Evolutionary conservation across 345 rosid genomes (phyloP).

Genomic region (Hibiscus trionum): DNA sequence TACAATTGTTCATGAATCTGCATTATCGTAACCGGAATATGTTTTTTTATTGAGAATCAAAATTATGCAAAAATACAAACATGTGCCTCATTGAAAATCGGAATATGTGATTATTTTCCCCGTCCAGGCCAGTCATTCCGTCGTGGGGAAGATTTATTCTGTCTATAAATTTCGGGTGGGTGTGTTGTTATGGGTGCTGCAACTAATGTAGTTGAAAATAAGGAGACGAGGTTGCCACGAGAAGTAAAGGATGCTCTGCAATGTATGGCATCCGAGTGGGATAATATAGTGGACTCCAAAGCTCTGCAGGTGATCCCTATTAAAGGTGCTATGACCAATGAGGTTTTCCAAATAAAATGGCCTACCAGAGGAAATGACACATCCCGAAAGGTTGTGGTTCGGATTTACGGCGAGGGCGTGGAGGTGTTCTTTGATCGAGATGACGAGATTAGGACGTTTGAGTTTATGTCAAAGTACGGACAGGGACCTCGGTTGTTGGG

Average conservation of each 20-base stretch:
- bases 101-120: background rate
- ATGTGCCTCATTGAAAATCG: too few relatives aligned
- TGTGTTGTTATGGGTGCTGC: background rate
- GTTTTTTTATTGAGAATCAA: too few relatives aligned
- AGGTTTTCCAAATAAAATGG: constrained; percentile 86
- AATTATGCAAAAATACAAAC: too few relatives aligned
- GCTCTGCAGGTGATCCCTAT: constrained; percentile 53
- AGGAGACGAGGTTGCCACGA: constrained; percentile 7
- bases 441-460: constrained; percentile 72
- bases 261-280: constrained; percentile 62
- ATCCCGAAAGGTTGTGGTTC: constrained; percentile 48
- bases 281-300: constrained; percentile 52
- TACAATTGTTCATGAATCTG: background rate
- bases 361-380: constrained; percentile 35
- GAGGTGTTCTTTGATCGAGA: constrained; percentile 73
- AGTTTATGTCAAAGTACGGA: constrained; percentile 76
- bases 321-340: constrained; percentile 90
- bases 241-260: constrained; percentile 43
- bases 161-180: background rate
- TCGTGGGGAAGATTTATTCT: background rate
- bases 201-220: background rate
- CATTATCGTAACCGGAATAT: background rate
- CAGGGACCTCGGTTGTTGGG: constrained; percentile 81
- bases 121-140: background rate
- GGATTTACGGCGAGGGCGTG: constrained; percentile 90